Percentiles rank a stretch among this genome's conserved stretches.
Evolutionary conservation across 202 grass and related monocot species (phyloP).

Genomic region (Carex arenaria): DNA sequence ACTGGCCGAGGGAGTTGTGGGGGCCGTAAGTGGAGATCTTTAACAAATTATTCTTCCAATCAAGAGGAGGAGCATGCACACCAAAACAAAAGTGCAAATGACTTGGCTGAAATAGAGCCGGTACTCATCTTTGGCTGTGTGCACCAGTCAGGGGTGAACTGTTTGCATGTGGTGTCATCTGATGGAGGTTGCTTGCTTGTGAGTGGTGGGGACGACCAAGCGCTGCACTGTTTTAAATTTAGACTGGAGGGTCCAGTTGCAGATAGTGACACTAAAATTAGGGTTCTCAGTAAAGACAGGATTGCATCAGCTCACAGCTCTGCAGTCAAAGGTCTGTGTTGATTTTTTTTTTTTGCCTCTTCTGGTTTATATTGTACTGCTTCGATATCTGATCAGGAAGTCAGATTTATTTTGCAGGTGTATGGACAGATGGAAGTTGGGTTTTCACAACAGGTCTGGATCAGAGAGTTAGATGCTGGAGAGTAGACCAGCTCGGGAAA

Average conservation of each 20-base stretch:
- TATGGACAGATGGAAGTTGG: constrained; percentile 83
- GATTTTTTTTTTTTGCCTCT: background rate
- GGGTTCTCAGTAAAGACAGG: constrained; percentile 37
- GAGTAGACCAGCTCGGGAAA: constrained; percentile 22
- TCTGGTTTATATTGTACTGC: background rate
- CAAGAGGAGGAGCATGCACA: background rate
- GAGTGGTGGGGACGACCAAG: constrained; percentile 90
- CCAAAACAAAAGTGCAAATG: constrained; percentile 25
- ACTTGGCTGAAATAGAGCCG: constrained; percentile 50
- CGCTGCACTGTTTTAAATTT: constrained; percentile 53
- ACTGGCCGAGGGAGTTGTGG: constrained; percentile 92
- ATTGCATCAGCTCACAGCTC: constrained; percentile 65
- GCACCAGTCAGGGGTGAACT: constrained; percentile 93
- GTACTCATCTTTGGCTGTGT: constrained; percentile 34
- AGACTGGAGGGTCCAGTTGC: constrained; percentile 23
- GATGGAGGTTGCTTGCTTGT: constrained; percentile 33
- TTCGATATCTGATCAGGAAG: background rate
- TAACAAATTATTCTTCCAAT: constrained; percentile 34
- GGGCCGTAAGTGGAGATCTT: constrained; percentile 60
- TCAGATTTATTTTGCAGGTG: constrained; percentile 26
- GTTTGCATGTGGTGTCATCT: constrained; percentile 44
- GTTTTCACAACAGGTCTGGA: constrained; percentile 83
- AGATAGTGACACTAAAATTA: constrained; percentile 24
- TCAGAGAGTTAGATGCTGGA: constrained; percentile 87
- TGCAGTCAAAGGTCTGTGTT: constrained; percentile 74